These are phyloP conservation scores for Neofusicoccum parvum DNA, from an alignment of 2,329 filamentous ascomycete species.

Conservation along the genomic window DNA sequence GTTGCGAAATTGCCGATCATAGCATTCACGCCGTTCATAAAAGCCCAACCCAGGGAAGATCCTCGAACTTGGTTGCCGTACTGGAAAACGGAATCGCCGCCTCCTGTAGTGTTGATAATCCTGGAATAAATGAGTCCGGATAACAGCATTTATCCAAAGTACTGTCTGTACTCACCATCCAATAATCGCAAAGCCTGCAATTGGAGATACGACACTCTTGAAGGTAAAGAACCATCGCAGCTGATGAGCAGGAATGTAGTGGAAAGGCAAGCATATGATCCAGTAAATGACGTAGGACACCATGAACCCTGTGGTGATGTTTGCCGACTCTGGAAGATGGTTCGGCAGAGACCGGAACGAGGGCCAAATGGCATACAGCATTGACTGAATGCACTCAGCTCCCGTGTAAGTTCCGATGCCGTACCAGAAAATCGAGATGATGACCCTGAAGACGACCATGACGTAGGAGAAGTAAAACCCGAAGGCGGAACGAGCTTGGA, in stretches of 20 bases:
- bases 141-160: background rate
- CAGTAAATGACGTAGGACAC: conserved; percentile 28
- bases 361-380: conserved; percentile 31
- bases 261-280: conserved; percentile 26
- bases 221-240: conserved; percentile 28
- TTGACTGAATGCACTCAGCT: conserved; percentile 30
- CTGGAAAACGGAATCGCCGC: conserved; percentile 27
- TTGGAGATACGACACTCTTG: conserved; percentile 26
- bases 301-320: conserved; percentile 26
- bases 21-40: conserved; percentile 35
- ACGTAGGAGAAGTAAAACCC: conserved; percentile 11
- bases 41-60: conserved; percentile 30
- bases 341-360: conserved; percentile 24
- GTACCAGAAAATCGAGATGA: conserved; percentile 41
- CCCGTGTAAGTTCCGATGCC: conserved; percentile 35
- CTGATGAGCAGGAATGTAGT: conserved; percentile 26
- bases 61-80: conserved; percentile 28
- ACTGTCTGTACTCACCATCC: background rate
- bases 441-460: conserved; percentile 34
- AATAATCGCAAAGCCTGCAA: conserved; percentile 26
- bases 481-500: conserved; percentile 5
- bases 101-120: conserved; percentile 24
- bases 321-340: conserved; percentile 25
- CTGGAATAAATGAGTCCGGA: background rate
- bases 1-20: conserved; percentile 35